Evolutionary conservation across 1,284 basidiomycete genomes (phyloP).

Genomic region (Vanrija sp.): DNA sequence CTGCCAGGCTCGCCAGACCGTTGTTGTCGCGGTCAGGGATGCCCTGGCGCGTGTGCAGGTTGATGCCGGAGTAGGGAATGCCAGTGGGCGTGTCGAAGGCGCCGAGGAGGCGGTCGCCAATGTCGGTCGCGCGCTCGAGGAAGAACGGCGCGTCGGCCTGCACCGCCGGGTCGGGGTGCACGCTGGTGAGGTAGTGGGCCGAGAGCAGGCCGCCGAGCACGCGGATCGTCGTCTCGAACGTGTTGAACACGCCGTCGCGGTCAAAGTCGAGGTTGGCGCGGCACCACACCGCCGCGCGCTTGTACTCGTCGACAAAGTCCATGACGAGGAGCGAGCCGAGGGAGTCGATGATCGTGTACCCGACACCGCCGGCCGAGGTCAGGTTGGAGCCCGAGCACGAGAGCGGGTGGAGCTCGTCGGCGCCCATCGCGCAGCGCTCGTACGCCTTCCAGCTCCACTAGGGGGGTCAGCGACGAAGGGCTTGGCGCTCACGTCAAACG

Average conservation of each 20-base stretch:
- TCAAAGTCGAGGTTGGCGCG: slow-evolving; percentile 68
- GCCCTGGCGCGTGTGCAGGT: slow-evolving; percentile 64
- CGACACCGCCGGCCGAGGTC: slow-evolving; percentile 68
- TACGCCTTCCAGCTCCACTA: slow-evolving; percentile 77
- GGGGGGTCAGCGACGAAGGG: background rate
- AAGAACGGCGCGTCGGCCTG: slow-evolving; percentile 60
- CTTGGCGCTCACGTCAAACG: slow-evolving; percentile 62
- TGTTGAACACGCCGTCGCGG: slow-evolving; percentile 74
- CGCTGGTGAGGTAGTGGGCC: slow-evolving; percentile 63
- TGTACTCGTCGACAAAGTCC: slow-evolving; percentile 74
- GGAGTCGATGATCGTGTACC: slow-evolving; percentile 77
- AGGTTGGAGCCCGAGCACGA: slow-evolving; percentile 70
- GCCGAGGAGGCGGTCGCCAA: slow-evolving; percentile 79
- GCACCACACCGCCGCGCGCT: slow-evolving; percentile 74
- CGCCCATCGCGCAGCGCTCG: slow-evolving; percentile 80
- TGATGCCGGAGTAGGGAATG: slow-evolving; percentile 73
- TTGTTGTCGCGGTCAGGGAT: slow-evolving; percentile 63
- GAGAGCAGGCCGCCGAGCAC: slow-evolving; percentile 78
- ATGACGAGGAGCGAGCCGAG: slow-evolving; percentile 84
- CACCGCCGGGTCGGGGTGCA: slow-evolving; percentile 46
- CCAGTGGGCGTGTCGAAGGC: slow-evolving; percentile 78
- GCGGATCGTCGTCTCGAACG: slow-evolving; percentile 87
- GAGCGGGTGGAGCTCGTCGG: slow-evolving; percentile 80
- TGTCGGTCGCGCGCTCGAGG: slow-evolving; percentile 69
- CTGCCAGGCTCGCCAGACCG: slow-evolving; percentile 72